Evolutionary conservation across 495 filamentous ascomycete species (phyloP).

Genomic region (Aspergillus saccharolyticus): DNA sequence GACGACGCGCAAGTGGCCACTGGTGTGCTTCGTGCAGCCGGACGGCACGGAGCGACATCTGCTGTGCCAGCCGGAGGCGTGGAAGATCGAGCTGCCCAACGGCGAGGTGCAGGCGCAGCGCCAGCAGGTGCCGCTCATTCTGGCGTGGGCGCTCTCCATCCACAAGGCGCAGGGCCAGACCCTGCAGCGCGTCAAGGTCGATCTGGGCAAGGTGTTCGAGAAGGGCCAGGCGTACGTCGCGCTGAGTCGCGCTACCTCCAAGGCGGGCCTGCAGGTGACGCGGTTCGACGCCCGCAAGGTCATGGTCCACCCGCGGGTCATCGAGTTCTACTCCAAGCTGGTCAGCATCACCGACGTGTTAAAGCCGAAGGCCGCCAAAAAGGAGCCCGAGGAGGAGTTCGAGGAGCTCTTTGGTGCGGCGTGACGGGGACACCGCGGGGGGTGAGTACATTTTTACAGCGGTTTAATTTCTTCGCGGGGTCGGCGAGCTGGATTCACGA

Average conservation of each 20-base stretch:
- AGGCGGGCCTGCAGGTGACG: conserved; percentile 82
- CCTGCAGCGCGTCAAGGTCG: conserved; percentile 89
- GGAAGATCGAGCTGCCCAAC: conserved; percentile 95
- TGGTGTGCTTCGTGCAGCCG: conserved; percentile 73
- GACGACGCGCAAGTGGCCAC: conserved; percentile 56
- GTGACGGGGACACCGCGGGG: background rate
- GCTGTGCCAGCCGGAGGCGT: conserved; percentile 78
- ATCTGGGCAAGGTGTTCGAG: conserved; percentile 87
- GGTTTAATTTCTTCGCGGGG: background rate
- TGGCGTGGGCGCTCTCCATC: conserved; percentile 95
- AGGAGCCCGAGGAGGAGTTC: background rate
- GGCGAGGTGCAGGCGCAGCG: conserved; percentile 87
- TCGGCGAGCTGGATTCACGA: background rate
- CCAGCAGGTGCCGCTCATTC: conserved; percentile 63
- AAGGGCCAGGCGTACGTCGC: conserved; percentile 71
- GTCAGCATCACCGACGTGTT: conserved; percentile 46
- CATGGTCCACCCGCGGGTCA: conserved; percentile 86
- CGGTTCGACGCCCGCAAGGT: conserved; percentile 88
- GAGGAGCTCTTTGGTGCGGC: conserved; percentile 13
- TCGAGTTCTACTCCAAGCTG: conserved; percentile 76
- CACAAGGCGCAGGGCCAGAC: conserved; percentile 99
- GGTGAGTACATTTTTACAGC: too few species aligned
- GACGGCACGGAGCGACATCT: conserved; percentile 76
- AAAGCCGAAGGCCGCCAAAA: conserved; percentile 19
- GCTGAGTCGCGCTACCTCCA: conserved; percentile 71